A percentile compares a stretch with the other conserved stretches of the same genome.
Evolutionary conservation across 2,329 filamentous ascomycete species (phyloP).

Genomic region (Epichloe coenophiala): DNA sequence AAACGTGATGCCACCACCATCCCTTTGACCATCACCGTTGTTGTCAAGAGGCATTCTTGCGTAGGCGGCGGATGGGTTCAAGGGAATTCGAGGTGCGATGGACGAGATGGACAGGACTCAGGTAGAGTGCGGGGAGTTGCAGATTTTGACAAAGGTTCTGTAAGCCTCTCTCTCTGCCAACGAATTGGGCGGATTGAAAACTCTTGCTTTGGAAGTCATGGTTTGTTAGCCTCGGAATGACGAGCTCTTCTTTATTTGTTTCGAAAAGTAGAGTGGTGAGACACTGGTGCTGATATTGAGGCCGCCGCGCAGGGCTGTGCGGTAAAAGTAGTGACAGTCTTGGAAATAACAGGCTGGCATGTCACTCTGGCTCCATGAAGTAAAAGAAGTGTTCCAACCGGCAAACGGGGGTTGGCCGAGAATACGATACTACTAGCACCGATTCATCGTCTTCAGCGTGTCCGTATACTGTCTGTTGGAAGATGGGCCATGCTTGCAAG

Average conservation of each 20-base stretch:
- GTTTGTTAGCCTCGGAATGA: constrained; percentile 14
- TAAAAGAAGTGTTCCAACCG: not conserved
- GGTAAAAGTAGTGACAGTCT: constrained; percentile 89
- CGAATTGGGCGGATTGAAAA: constrained; percentile 51
- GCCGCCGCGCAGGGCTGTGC: constrained; percentile 66
- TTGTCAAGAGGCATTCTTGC: constrained; percentile 34
- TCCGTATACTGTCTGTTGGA: not conserved
- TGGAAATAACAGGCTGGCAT: constrained; percentile 76
- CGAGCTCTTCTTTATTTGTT: not conserved
- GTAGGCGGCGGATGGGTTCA: constrained; percentile 19
- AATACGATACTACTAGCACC: not conserved
- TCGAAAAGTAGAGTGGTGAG: constrained; percentile 61
- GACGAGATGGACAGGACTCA: constrained; percentile 15
- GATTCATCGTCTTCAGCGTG: not conserved
- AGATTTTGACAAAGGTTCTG: constrained; percentile 23
- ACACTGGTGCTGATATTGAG: constrained; percentile 70
- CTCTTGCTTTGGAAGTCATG: constrained; percentile 25
- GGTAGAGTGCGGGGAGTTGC: constrained; percentile 27
- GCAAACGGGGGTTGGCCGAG: not conserved
- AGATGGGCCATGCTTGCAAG: constrained; percentile 6
- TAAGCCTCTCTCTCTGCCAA: constrained; percentile 59
- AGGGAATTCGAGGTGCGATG: constrained; percentile 3
- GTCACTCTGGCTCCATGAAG: constrained; percentile 20
- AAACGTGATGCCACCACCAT: constrained; percentile 74
- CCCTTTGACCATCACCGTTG: constrained; percentile 22